Percentiles rank a stretch among this genome's conserved stretches.
These are phyloP conservation scores for Aspergillus fructus DNA, from an alignment of 2,329 filamentous ascomycete species.

Conservation along the genomic window DNA sequence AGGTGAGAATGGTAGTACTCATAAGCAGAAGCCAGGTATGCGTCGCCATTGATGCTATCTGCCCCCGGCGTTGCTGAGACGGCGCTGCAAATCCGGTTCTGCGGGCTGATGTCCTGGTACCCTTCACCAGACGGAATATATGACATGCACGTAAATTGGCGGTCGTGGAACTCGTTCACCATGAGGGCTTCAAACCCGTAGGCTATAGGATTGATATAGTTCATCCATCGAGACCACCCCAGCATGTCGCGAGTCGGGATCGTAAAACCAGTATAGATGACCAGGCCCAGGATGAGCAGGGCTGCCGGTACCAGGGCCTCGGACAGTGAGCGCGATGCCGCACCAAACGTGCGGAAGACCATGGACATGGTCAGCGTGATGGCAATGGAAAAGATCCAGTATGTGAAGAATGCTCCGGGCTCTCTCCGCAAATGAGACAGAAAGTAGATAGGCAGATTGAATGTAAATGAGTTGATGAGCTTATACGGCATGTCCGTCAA, in stretches of 20 bases:
- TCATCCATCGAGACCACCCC: slow-evolving; percentile 76
- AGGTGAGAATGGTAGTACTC: slow-evolving; percentile 58
- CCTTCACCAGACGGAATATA: slow-evolving; percentile 37
- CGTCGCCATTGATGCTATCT: slow-evolving; percentile 56
- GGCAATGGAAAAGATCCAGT: slow-evolving; percentile 71
- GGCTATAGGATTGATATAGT: slow-evolving; percentile 72
- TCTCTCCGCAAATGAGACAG: slow-evolving; percentile 77
- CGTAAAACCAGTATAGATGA: slow-evolving; percentile 48
- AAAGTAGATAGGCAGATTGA: slow-evolving; percentile 83
- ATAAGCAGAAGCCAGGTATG: slow-evolving; percentile 55
- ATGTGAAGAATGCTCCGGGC: slow-evolving; percentile 79
- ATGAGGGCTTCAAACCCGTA: slow-evolving; percentile 79
- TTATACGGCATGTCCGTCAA: slow-evolving; percentile 83
- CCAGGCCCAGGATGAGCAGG: slow-evolving; percentile 40
- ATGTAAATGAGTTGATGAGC: slow-evolving; percentile 67
- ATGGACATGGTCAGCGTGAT: slow-evolving; percentile 79
- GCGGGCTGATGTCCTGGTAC: slow-evolving; percentile 33
- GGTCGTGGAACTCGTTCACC: slow-evolving; percentile 73
- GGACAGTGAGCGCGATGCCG: slow-evolving; percentile 63
- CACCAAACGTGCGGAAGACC: slow-evolving; percentile 72
- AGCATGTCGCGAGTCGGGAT: slow-evolving; percentile 60
- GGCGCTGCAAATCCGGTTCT: slow-evolving; percentile 54
- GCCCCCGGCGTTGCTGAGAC: slow-evolving; percentile 58
- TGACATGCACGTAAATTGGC: slow-evolving; percentile 53
- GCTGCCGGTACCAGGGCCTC: slow-evolving; percentile 55